Percentiles rank a stretch among this genome's conserved stretches.
phyloP scores from a whole-genome alignment of 1,284 basidiomycete genomes.

The Apiotrichum siamense region DNA sequence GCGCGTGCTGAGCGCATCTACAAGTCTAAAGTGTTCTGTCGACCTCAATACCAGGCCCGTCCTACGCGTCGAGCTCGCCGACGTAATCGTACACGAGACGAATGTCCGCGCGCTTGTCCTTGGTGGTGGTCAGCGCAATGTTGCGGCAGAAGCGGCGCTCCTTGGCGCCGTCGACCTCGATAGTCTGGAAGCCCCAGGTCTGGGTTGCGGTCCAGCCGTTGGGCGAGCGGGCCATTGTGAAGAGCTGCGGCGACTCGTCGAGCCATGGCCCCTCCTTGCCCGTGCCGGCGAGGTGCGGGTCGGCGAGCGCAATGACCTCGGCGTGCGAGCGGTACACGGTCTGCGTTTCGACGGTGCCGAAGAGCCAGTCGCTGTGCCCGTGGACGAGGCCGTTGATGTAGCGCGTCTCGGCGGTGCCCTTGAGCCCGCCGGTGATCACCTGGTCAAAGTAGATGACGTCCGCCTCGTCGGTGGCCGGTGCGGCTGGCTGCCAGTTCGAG shows the following conservation, averaged over 20 bases:
- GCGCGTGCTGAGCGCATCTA: no score
- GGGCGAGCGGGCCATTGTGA: background rate
- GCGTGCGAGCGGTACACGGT: background rate
- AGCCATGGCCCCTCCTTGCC: constrained; percentile 3
- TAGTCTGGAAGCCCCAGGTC: constrained; percentile 9
- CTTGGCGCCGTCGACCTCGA: background rate
- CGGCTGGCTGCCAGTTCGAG: background rate
- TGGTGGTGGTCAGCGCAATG: constrained; percentile 2
- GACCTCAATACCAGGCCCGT: no score
- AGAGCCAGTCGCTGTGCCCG: constrained; percentile 6
- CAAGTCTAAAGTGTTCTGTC: no score
- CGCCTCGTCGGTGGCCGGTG: background rate
- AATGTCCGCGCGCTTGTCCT: background rate
- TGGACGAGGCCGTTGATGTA: constrained; percentile 3
- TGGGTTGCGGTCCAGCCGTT: constrained; percentile 5
- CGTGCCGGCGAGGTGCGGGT: constrained; percentile 6
- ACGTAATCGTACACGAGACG: constrained; percentile 7
- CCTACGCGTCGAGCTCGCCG: background rate
- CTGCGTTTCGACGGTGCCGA: constrained; percentile 2
- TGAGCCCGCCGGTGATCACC: constrained; percentile 5
- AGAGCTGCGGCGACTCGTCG: constrained; percentile 1
- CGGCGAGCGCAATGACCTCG: background rate
- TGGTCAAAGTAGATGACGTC: constrained; percentile 4
- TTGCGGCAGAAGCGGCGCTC: constrained; percentile 7
- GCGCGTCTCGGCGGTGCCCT: constrained; percentile 7